Conservation (phyloP, 2,329 filamentous ascomycete species). For the Nectriaceae sp. region DNA sequence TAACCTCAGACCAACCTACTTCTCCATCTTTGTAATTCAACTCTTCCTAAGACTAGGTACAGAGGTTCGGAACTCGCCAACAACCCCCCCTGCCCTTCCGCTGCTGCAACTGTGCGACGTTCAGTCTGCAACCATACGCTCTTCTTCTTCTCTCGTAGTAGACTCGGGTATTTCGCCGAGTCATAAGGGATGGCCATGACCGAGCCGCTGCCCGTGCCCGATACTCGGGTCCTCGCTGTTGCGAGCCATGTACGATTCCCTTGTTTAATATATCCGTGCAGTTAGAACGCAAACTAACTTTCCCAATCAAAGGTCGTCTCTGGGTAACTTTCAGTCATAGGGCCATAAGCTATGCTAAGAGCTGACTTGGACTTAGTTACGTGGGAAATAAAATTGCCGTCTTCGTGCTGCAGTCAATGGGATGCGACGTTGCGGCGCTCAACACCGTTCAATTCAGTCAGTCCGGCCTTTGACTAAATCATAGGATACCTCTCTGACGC, state of each 20-base stretch:
- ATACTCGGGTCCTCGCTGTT: conserved; percentile 76
- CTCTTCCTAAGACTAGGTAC: no score
- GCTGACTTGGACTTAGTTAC: conserved; percentile 61
- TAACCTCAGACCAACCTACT: no score
- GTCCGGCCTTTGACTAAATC: conserved; percentile 31
- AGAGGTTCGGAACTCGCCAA: no score
- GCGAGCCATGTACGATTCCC: conserved; percentile 82
- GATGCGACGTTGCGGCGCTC: conserved; percentile 89
- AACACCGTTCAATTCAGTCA: conserved; percentile 98
- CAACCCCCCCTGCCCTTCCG: no score
- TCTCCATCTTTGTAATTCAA: no score
- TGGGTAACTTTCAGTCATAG: conserved; percentile 18
- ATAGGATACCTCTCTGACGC: conserved; percentile 5
- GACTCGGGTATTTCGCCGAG: no score
- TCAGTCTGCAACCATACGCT: no score
- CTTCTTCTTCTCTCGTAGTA: no score
- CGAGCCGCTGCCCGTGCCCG: conserved; percentile 43
- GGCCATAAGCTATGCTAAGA: not conserved
- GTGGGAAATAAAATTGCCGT: conserved; percentile 98
- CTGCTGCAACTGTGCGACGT: no score
- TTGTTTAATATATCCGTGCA: not conserved
- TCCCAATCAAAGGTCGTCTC: conserved; percentile 26
- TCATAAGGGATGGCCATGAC: conserved; percentile 22
- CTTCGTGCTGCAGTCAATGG: conserved; percentile 89
- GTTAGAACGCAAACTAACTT: not conserved